Base-by-base conservation (phyloP, 2,329 filamentous ascomycete species). In the Cryoendolithus antarcticus region DNA sequence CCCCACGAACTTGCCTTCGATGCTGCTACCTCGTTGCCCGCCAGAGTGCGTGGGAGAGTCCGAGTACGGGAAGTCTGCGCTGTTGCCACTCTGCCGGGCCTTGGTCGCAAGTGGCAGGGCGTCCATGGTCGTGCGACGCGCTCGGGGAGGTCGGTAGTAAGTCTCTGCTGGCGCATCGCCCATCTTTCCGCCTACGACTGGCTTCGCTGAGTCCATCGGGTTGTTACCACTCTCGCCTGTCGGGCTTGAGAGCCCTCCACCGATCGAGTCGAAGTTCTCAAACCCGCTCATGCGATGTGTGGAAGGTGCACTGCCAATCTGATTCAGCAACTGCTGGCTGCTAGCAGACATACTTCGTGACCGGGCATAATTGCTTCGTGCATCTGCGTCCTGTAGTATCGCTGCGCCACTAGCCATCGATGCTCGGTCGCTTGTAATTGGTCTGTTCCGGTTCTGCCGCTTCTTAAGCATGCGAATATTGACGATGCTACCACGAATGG, bases 131-230 rank as follows among this genome's bases (percentile, higher is more conserved):
- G 79, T 74, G 35, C 76, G 74, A 32, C 81, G 74, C 40, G 77
- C 70, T 48, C 88, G 71, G 10, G 88, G 89, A 11, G 86, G 85
- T 35, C 89, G 80, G 57, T 94, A 96, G 55, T 91, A 96, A 0
- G 85, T 85, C 57, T 93, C 86, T 2, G 74, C 33, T 9, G 39
- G 31, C 9, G 39, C 33, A 12, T 32, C 39, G 4, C 31, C 50
- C 7, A 40, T 46, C 33, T 50, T 51, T 37, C 43, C 41, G 6
- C 13, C 42, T 65, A 9, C 70, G 57, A 46, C 79, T 71, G 27
- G 67, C 57, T 21, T 70, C 61, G 24, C 39, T 28, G 32, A 37
- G 6, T 33, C 38, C 38, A 34, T 7, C 32, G 34, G 30, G 10
- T 30, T 28, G 30, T 34, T 24, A n/a, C 39, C 30, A 33, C 35